Conservation (phyloP, 2,329 filamentous ascomycete species). For the Camptophora hylomeconis region DNA sequence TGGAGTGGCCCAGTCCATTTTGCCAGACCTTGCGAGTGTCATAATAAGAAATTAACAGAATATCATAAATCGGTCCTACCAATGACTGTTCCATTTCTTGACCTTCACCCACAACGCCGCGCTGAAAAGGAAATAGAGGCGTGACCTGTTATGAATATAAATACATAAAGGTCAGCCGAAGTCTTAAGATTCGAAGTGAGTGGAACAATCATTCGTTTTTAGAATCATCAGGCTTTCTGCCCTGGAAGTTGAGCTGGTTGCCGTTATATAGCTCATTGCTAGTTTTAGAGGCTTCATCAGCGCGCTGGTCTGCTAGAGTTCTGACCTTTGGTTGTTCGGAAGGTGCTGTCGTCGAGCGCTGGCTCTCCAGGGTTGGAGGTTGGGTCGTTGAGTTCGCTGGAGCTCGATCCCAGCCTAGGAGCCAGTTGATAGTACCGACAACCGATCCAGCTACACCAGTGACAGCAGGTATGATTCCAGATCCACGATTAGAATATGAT, state of each 20-base stretch:
- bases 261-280: constrained; percentile 73
- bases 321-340: constrained; percentile 25
- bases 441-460: constrained; percentile 31
- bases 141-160: too few relatives aligned
- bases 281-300: constrained; percentile 36
- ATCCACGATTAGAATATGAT: constrained; percentile 37
- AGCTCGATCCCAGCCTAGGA: constrained; percentile 9
- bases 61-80: too few relatives aligned
- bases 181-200: too few relatives aligned
- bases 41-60: too few relatives aligned
- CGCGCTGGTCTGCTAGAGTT: constrained; percentile 41
- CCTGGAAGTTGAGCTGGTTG: constrained; percentile 66
- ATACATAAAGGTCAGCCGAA: too few relatives aligned
- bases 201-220: too few relatives aligned
- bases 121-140: too few relatives aligned
- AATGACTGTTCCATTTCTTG: too few relatives aligned
- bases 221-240: constrained; percentile 45
- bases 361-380: not conserved
- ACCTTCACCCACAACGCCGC: too few relatives aligned
- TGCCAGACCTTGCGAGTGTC: too few relatives aligned
- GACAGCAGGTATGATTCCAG: constrained; percentile 22
- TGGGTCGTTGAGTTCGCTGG: constrained; percentile 4
- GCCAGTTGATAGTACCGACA: constrained; percentile 27
- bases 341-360: not conserved
- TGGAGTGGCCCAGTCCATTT: too few relatives aligned